A percentile compares a stretch with the other conserved stretches of the same genome.
These are phyloP conservation scores for Cerrena zonata DNA, from an alignment of 1,284 basidiomycete species.

Conservation along the genomic window DNA sequence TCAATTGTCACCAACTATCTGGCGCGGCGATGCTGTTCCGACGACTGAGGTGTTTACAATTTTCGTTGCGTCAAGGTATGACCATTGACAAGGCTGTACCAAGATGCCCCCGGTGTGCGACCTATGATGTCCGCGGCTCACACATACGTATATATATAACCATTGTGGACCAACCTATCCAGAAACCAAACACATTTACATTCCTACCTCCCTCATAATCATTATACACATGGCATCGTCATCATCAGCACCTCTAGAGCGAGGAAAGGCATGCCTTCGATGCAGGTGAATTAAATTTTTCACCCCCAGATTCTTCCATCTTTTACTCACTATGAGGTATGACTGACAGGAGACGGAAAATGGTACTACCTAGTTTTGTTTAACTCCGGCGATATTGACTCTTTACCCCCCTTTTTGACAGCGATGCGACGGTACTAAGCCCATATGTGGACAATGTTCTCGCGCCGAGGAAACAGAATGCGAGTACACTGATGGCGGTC, in stretches of 20 bases:
- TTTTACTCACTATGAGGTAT: not conserved
- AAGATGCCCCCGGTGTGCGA: too few species aligned
- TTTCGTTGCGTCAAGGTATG: not conserved
- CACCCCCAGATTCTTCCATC: not conserved
- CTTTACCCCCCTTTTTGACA: slow-evolving; percentile 6
- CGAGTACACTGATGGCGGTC: slow-evolving; percentile 27
- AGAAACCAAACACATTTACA: too few species aligned
- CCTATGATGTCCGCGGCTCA: too few species aligned
- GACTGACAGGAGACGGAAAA: slow-evolving; percentile 24
- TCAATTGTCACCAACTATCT: not conserved
- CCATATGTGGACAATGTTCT: slow-evolving; percentile 25
- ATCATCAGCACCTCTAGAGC: slow-evolving; percentile 23
- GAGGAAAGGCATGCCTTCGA: slow-evolving; percentile 28
- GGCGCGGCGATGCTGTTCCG: not conserved
- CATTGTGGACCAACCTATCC: too few species aligned
- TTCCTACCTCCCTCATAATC: too few species aligned
- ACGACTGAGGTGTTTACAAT: not conserved
- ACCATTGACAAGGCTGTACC: too few species aligned
- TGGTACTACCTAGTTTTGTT: slow-evolving; percentile 17
- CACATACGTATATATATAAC: too few species aligned
- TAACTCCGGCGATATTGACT: not conserved
- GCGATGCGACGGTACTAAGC: slow-evolving; percentile 27
- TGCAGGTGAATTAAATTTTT: slow-evolving; percentile 21
- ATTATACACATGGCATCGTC: slow-evolving; percentile 13
- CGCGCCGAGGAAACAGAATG: slow-evolving; percentile 26